A percentile compares a stretch with the other conserved stretches of the same genome.
These are phyloP conservation scores for Ogataea ganodermae DNA, from an alignment of 805 yeast species.

Conservation along the genomic window DNA sequence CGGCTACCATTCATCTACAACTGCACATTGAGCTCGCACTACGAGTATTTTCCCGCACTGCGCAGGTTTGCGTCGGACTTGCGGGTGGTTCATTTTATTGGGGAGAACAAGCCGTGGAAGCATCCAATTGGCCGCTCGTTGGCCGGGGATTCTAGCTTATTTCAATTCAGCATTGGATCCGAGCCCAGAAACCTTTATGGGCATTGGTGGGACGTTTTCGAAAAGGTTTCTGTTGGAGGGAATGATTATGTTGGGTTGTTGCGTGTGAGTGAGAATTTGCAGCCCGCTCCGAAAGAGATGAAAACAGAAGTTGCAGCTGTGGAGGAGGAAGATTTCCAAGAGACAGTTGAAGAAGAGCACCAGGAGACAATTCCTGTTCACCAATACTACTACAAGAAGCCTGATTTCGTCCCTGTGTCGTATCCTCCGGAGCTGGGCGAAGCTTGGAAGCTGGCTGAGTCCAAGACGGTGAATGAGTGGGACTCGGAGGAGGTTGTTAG, in stretches of 20 bases:
- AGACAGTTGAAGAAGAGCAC: no score
- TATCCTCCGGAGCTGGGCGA: constrained; percentile 32
- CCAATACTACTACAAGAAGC: constrained; percentile 25
- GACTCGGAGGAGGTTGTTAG: constrained; percentile 15
- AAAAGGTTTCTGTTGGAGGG: constrained; percentile 17
- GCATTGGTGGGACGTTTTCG: constrained; percentile 35
- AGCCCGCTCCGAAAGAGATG: constrained; percentile 19
- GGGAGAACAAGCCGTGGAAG: constrained; percentile 52
- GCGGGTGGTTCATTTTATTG: constrained; percentile 68
- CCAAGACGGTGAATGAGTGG: constrained; percentile 25
- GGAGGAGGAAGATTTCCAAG: no score
- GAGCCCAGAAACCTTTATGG: constrained; percentile 25
- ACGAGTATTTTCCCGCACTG: constrained; percentile 39
- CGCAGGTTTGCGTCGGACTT: constrained; percentile 35
- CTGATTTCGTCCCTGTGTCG: constrained; percentile 29
- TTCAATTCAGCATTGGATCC: constrained; percentile 2
- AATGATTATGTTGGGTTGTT: constrained; percentile 21
- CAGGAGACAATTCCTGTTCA: constrained; percentile 9
- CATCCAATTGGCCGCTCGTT: constrained; percentile 8
- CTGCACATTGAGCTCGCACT: constrained; percentile 56
- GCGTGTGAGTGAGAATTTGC: constrained; percentile 23
- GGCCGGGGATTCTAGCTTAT: constrained; percentile 10
- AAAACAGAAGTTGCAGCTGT: no score
- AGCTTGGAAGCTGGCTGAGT: constrained; percentile 34
- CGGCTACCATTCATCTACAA: constrained; percentile 80